Conservation (phyloP, 2,329 filamentous ascomycete species). For the Paraphoma sp. region DNA sequence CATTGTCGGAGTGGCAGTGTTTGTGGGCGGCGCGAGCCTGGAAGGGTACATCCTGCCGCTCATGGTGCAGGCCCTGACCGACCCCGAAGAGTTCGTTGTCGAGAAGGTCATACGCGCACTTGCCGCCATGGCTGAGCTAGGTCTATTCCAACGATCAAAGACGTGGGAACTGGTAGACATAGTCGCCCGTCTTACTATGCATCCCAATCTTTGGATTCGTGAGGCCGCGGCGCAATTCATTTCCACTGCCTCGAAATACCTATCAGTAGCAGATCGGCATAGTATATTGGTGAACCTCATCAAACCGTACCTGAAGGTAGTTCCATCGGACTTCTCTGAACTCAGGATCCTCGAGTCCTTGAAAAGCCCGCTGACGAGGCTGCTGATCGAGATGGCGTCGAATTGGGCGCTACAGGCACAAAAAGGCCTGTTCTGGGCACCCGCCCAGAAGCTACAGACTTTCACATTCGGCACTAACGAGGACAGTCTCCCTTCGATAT, state of each 20-base stretch:
- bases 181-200: slow-evolving; percentile 83
- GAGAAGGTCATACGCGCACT: slow-evolving; percentile 88
- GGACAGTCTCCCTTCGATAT: slow-evolving; percentile 60
- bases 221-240: slow-evolving; percentile 88
- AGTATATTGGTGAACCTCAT: slow-evolving; percentile 85
- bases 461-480: slow-evolving; percentile 70
- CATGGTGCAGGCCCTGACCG: slow-evolving; percentile 93
- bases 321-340: slow-evolving; percentile 73
- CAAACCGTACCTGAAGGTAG: slow-evolving; percentile 79
- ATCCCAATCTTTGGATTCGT: slow-evolving; percentile 94
- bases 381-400: slow-evolving; percentile 83
- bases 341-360: slow-evolving; percentile 78
- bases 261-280: slow-evolving; percentile 80
- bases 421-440: slow-evolving; percentile 86
- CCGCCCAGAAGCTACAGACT: slow-evolving; percentile 71
- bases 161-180: slow-evolving; percentile 89
- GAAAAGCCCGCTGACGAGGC: slow-evolving; percentile 79
- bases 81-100: slow-evolving; percentile 92
- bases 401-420: slow-evolving; percentile 85
- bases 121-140: slow-evolving; percentile 85
- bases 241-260: slow-evolving; percentile 74
- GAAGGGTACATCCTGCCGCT: slow-evolving; percentile 96
- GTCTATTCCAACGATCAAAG: slow-evolving; percentile 82
- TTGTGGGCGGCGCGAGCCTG: slow-evolving; percentile 84
- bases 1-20: slow-evolving; percentile 89